Evolutionary conservation across 352 stramenopile genomes (phyloP).

Genomic region (Blastocystis sp.): DNA sequence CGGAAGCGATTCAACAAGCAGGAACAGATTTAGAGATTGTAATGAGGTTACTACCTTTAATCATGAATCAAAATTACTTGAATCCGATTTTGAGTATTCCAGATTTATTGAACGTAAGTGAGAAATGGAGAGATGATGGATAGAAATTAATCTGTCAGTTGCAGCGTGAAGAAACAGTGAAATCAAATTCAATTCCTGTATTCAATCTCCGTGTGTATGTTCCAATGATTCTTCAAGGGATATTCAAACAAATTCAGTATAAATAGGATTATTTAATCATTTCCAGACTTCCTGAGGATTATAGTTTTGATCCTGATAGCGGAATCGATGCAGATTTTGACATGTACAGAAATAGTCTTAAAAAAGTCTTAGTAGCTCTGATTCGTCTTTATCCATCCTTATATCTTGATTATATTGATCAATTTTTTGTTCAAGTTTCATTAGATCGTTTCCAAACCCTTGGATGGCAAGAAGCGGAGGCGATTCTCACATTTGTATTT

Average conservation of each 20-base stretch:
- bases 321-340: constrained; percentile 39
- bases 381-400: neutral
- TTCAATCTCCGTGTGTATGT: neutral
- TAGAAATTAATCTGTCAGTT: constrained; percentile 28
- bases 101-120: constrained; percentile 4
- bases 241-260: constrained; percentile 39
- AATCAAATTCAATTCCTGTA: neutral
- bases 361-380: neutral
- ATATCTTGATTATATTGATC: constrained; percentile 53
- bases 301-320: constrained; percentile 34
- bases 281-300: constrained; percentile 40
- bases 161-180: neutral
- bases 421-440: neutral
- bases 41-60: neutral
- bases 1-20: neutral
- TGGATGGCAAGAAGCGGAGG: constrained; percentile 34
- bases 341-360: constrained; percentile 8
- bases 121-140: neutral
- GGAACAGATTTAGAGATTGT: neutral
- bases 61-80: neutral
- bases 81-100: constrained; percentile 17
- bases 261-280: neutral
- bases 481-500: constrained; percentile 21
- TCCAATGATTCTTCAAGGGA: constrained; percentile 10
- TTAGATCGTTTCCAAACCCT: neutral